These are phyloP conservation scores for Hypoxylon sp. DNA, from an alignment of 2,329 filamentous ascomycete genomes.

Conservation along the genomic window DNA sequence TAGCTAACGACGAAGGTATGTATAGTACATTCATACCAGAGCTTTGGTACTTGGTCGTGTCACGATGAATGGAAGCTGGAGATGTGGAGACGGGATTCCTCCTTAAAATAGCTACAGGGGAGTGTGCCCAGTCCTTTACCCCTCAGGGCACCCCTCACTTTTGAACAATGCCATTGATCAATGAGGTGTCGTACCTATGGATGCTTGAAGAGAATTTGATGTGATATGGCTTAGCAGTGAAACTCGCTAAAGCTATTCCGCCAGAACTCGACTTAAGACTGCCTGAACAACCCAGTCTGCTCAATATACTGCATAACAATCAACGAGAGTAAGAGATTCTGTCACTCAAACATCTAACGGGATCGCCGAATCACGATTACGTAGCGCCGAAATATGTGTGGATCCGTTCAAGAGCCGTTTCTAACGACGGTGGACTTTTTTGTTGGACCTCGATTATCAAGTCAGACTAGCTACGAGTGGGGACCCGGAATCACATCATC, in stretches of 20 bases:
- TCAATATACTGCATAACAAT: constrained; percentile 8
- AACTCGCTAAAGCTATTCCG: constrained; percentile 24
- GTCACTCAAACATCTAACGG: constrained; percentile 22
- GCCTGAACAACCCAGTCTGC: constrained; percentile 4
- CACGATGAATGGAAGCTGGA: constrained; percentile 36
- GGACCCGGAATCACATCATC: constrained; percentile 18
- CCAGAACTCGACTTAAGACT: constrained; percentile 6
- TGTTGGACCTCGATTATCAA: constrained; percentile 19
- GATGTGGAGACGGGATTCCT: constrained; percentile 38
- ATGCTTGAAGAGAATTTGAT: constrained; percentile 22
- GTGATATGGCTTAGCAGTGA: constrained; percentile 39
- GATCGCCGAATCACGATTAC: constrained; percentile 32
- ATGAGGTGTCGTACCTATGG: constrained; percentile 23
- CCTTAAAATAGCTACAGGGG: constrained; percentile 43
- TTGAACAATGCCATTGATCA: constrained; percentile 32
- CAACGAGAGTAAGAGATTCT: constrained; percentile 7
- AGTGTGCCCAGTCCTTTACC: constrained; percentile 29
- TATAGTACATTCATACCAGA: constrained; percentile 8
- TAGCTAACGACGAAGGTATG: constrained; percentile 5
- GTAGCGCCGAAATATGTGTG: constrained; percentile 27
- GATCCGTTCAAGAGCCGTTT: constrained; percentile 20
- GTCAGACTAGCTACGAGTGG: constrained; percentile 22
- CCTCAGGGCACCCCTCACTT: constrained; percentile 37
- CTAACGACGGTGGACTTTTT: constrained; percentile 13
- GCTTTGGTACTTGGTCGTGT: constrained; percentile 26